Evolutionary conservation across 2,329 filamentous ascomycete genomes (phyloP), one percentile per base, ranked within the genome.

Genomic region (Trichoderma koningii): DNA sequence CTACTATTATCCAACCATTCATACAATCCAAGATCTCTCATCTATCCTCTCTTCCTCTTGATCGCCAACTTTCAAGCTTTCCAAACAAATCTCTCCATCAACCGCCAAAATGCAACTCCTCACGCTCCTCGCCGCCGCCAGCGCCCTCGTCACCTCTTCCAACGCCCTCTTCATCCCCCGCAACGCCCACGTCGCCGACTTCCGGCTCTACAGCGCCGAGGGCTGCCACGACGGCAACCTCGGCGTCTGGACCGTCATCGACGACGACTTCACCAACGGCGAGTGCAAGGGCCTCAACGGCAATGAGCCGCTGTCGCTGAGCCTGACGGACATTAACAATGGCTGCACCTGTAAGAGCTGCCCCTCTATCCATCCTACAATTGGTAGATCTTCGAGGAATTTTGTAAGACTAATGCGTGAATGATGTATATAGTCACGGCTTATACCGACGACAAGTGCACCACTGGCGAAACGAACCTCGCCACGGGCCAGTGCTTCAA

Each of bases 161-260:
- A 60, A 55, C 6, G 69, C 67, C 44, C 67, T 68, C 12, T 55
- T 67, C 48, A 50, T 69, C 63, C 48, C 67, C 9, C 65, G 70
- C 38, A 69, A 69, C 56, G 66, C 66, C n/a, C 68, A 73, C 50
- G 68, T 73, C n/a, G 67, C 66, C 47, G 69, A 73, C 52, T 72
- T 73, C 51, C 71, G 71, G 17, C 50, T 71, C 42, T 73, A 63
- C 34, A 65, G 69, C 15, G 67, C 51, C 1, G 42, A 59, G 12
- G 69, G 64, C 47, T 73, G 71, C 66, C 62, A 21, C 19, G n/a
- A 53, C 1, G 26, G 64, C 26, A 72, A 73, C 60, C 28, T 68
- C 19, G 71, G 71, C 26, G 57, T 73, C 30, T 73, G 70, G 70
- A 73, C 71, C 12, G 67, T 73, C 42, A 70, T 71, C 19, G 66